Base-by-base conservation (phyloP, 495 filamentous ascomycete species). In the Beverwykella pulmonaria region DNA sequence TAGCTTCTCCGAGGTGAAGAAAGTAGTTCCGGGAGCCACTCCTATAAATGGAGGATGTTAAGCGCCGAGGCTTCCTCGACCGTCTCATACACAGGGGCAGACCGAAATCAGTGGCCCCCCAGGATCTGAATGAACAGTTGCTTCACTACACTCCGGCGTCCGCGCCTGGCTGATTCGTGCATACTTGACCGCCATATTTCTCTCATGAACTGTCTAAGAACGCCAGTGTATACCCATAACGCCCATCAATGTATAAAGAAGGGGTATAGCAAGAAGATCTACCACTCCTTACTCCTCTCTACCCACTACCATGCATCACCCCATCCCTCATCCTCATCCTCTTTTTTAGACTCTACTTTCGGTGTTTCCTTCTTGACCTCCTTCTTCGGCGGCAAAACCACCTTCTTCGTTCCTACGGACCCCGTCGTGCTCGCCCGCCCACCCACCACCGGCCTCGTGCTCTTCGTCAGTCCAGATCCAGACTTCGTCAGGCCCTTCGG, bases 401-500 rank as follows among this genome's bases (percentile, higher is more conserved):
- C 71, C 58, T 83, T 82, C 59, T 78, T 80, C 2, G 79, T 64
- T 41, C 71, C 76, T 32, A 71, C 60, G 67, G 20, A 61, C 25
- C 69, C 71, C 9, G 74, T 74, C 6, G 72, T 76, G 25, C 70
- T 77, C n/a, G 78, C 71, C 36, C 76, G 76, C 4, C 71, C 60
- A 8, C 73, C 67, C 8, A 67, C 23, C n/a, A 78, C 54, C 15
- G 71, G 67, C 9, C 55, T 61, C 26, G 53, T 67, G 1, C 48
- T 74, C 23, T 70, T 53, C 47, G 81, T 41, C 47, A 80, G 63
- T 0, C 76, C 60, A 19, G 81, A 58, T 0, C 76, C 60, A 19
- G 81, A 58, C 72, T 92, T 92, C 7, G 79, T 76, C 53, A 95
- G 71, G 0, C 92, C 92, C 76, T 93, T 97, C 0, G 91, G 91